A percentile compares a stretch with the other conserved stretches of the same genome.
These are phyloP conservation scores for Litsea cubeba DNA, from an alignment of 164 flowering plant species.

Conservation along the genomic window DNA sequence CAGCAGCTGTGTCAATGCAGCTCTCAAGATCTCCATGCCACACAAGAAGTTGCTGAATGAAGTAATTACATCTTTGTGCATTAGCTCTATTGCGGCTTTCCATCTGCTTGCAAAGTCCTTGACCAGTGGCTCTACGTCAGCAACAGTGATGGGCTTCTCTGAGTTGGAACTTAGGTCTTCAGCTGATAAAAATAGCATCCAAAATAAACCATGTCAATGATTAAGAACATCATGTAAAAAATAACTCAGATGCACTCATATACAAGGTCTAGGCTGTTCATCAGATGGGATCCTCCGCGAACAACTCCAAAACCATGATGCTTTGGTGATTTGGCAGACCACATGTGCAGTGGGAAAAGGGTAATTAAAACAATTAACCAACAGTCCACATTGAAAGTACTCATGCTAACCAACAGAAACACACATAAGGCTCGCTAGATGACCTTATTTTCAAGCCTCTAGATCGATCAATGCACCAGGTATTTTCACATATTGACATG, in stretches of 20 bases:
- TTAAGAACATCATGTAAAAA: neutral
- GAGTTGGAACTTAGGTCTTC: constrained; percentile 62
- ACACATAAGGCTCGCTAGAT: too few relatives aligned
- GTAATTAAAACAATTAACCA: neutral
- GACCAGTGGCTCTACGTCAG: constrained; percentile 88
- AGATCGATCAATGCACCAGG: neutral
- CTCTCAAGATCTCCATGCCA: constrained; percentile 96
- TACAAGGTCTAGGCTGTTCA: neutral
- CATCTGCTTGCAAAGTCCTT: constrained; percentile 93
- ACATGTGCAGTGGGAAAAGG: neutral
- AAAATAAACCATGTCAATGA: constrained; percentile 1
- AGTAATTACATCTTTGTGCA: constrained; percentile 98
- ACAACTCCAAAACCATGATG: neutral
- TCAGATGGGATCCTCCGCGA: neutral
- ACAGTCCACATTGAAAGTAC: neutral
- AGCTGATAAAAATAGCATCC: constrained; percentile 37
- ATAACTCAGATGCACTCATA: neutral
- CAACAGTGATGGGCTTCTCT: constrained; percentile 58
- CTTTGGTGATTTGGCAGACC: neutral
- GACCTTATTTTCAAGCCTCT: neutral
- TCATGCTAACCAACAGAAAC: neutral
- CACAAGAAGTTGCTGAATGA: constrained; percentile 96
- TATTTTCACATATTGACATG: neutral
- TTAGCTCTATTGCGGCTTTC: constrained; percentile 92
- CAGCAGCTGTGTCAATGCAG: constrained; percentile 88